A percentile compares a stretch with the other conserved stretches of the same genome.
Conservation (phyloP, 768 basidiomycete genomes). For the Leccinum sublutescens region DNA sequence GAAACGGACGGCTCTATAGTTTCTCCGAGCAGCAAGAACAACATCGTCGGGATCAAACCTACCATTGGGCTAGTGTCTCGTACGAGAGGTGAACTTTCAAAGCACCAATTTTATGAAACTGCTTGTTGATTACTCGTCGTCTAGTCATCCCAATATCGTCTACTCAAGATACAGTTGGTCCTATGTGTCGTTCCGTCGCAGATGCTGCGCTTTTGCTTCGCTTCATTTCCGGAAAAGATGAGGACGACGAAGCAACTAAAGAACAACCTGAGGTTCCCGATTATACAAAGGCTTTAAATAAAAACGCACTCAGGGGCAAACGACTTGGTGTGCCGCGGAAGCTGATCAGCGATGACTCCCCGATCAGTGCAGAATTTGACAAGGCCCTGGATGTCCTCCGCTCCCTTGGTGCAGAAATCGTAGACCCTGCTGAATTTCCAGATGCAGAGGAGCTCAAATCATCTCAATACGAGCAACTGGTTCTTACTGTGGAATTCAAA, state of each 20-base stretch:
- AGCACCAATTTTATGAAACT: neutral
- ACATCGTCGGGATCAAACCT: constrained; percentile 43
- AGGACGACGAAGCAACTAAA: constrained; percentile 51
- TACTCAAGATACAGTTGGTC: constrained; percentile 60
- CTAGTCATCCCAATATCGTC: constrained; percentile 56
- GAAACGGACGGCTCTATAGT: constrained; percentile 52
- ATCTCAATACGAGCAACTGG: constrained; percentile 50
- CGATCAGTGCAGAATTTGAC: constrained; percentile 38
- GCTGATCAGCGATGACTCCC: constrained; percentile 24
- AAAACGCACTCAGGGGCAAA: constrained; percentile 46
- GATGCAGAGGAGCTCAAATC: constrained; percentile 47
- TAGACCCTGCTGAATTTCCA: constrained; percentile 63
- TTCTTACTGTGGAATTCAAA: constrained; percentile 60
- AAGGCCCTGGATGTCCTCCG: constrained; percentile 37
- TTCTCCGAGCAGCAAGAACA: constrained; percentile 41
- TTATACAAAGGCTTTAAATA: constrained; percentile 51
- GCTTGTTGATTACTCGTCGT: neutral
- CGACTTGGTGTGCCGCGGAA: constrained; percentile 54
- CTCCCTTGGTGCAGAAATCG: constrained; percentile 45
- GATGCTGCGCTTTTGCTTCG: constrained; percentile 56
- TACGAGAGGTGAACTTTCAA: constrained; percentile 29
- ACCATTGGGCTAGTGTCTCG: constrained; percentile 42
- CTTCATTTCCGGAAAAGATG: constrained; percentile 52
- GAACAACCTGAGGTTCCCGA: constrained; percentile 56
- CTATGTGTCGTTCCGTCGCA: constrained; percentile 51